Conservation (phyloP, 305 asterid genomes). For the Fraxinus angustifolia region DNA sequence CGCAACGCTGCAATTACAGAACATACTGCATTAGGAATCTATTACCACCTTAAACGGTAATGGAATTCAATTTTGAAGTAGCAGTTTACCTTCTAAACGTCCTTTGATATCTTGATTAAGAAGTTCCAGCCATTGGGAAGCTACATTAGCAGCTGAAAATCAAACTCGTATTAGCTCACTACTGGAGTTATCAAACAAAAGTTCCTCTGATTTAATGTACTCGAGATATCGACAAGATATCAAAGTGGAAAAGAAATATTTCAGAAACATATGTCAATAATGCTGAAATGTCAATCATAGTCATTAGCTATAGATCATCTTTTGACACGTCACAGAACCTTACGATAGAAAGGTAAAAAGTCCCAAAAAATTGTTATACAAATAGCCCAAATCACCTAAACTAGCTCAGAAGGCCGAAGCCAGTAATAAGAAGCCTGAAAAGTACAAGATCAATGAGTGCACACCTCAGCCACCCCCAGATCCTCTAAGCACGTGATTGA, state of each 20-base stretch:
- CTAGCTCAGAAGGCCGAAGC: background rate
- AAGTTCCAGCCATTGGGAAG: conserved; percentile 57
- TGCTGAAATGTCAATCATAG: background rate
- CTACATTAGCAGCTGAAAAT: conserved; percentile 48
- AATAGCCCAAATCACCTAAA: background rate
- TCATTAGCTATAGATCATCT: background rate
- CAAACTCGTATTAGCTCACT: background rate
- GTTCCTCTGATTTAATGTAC: background rate
- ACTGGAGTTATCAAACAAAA: background rate
- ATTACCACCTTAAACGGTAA: background rate
- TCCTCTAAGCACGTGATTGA: background rate
- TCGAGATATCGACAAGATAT: background rate
- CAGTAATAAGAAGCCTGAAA: background rate
- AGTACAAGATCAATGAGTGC: background rate
- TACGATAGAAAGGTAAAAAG: background rate
- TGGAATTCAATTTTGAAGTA: background rate
- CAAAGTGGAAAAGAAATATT: background rate
- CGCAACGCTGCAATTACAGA: conserved; percentile 37
- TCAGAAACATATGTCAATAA: background rate
- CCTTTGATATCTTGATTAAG: conserved; percentile 50
- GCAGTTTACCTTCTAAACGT: conserved; percentile 43
- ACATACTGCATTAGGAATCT: background rate
- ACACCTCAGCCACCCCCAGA: background rate
- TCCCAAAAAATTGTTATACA: background rate
- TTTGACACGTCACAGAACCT: background rate